Conservation (phyloP, 2,329 filamentous ascomycete genomes). For the Penicillium italicum region DNA sequence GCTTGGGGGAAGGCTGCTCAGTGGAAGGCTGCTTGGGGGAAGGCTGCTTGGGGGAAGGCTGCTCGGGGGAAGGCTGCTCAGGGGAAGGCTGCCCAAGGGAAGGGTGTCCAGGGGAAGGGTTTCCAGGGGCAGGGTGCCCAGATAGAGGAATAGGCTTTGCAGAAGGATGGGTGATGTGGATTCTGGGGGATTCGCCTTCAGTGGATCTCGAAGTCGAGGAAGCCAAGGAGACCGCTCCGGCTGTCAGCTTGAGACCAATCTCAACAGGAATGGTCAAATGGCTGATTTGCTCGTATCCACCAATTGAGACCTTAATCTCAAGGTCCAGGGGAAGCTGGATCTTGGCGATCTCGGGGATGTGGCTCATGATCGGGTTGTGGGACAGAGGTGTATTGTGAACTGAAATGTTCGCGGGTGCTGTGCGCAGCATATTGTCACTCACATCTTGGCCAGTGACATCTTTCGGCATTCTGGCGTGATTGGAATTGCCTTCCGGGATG, state of each 20-base stretch:
- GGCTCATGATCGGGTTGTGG: background rate
- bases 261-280: background rate
- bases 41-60: background rate
- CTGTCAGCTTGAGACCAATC: background rate
- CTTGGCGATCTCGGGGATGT: background rate
- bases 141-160: background rate
- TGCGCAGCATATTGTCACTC: background rate
- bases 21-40: background rate
- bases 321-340: background rate
- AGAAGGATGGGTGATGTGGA: background rate
- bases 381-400: background rate
- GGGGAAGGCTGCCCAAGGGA: background rate
- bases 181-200: background rate
- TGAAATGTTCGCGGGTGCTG: background rate
- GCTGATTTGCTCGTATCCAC: background rate
- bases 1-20: background rate
- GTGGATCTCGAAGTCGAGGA: background rate
- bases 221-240: background rate
- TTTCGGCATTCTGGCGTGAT: background rate
- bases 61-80: background rate
- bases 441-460: background rate
- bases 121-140: background rate
- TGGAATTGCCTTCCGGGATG: constrained; percentile 10
- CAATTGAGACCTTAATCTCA: background rate
- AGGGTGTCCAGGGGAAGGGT: background rate